These are phyloP conservation scores for Geosmithia morbida DNA, from an alignment of 2,329 filamentous ascomycete species.

Conservation along the genomic window DNA sequence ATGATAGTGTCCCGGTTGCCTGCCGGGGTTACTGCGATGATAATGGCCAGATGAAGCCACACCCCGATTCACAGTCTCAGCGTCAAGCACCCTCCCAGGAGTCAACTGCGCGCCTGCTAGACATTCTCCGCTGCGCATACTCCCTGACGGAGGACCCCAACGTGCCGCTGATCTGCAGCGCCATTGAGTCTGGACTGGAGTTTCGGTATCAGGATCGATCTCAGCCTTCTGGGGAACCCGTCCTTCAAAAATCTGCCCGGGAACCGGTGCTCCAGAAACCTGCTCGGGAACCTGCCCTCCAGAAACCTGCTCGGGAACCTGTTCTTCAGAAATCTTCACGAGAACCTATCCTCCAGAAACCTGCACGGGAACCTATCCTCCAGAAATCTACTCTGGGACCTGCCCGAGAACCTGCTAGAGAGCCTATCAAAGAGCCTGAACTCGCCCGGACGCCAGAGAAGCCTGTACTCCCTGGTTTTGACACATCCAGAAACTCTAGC, in stretches of 20 bases:
- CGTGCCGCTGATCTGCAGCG: constrained; percentile 20
- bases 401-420: too few species aligned
- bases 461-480: neutral
- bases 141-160: constrained; percentile 25
- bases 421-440: too few species aligned
- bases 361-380: too few species aligned
- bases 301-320: too few species aligned
- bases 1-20: constrained; percentile 19
- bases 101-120: constrained; percentile 30
- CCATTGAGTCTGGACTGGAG: constrained; percentile 13
- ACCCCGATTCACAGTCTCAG: constrained; percentile 15
- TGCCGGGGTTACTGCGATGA: constrained; percentile 23
- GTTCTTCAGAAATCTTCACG: too few species aligned
- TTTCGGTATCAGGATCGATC: constrained; percentile 14
- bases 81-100: constrained; percentile 18
- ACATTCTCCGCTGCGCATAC: constrained; percentile 32
- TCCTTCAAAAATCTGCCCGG: too few species aligned
- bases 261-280: too few species aligned
- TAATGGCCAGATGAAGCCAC: constrained; percentile 22
- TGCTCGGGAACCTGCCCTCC: too few species aligned
- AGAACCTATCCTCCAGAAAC: too few species aligned
- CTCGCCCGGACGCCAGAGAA: neutral
- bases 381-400: too few species aligned
- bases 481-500: neutral
- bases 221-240: neutral